Evolutionary conservation across 176 grass and related monocot genomes (phyloP).

Genomic region (Chloris gayana): DNA sequence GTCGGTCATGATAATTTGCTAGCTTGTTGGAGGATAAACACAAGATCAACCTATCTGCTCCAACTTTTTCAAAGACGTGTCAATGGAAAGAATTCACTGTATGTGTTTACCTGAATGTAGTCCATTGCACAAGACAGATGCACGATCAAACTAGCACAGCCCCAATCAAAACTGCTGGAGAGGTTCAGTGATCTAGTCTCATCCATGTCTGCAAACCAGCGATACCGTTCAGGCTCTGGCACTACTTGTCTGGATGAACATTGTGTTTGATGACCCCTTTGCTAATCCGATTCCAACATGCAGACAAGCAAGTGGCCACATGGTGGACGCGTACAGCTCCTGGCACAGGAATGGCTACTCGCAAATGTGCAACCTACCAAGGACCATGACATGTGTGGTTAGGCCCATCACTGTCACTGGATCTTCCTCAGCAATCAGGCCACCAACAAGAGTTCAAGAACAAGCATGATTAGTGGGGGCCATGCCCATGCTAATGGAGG

Average conservation of each 20-base stretch:
- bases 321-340: background rate
- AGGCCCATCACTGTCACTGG: conserved; percentile 26
- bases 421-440: conserved; percentile 41
- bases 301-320: conserved; percentile 18
- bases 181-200: conserved; percentile 7
- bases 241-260: background rate
- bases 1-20: too few species aligned
- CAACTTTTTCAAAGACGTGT: background rate
- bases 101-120: conserved; percentile 7
- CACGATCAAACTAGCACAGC: background rate
- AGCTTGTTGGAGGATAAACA: too few species aligned
- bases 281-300: background rate
- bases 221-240: conserved; percentile 1
- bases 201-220: background rate
- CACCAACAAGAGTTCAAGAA: conserved; percentile 57
- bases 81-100: background rate
- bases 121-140: background rate
- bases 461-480: conserved; percentile 30
- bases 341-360: background rate
- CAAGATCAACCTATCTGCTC: too few species aligned
- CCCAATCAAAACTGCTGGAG: background rate
- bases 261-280: background rate
- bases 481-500: background rate
- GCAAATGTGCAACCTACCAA: conserved; percentile 16
- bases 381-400: conserved; percentile 18